Conservation (phyloP, 2,329 filamentous ascomycete species). For the Trichoderma atrobrunneum region DNA sequence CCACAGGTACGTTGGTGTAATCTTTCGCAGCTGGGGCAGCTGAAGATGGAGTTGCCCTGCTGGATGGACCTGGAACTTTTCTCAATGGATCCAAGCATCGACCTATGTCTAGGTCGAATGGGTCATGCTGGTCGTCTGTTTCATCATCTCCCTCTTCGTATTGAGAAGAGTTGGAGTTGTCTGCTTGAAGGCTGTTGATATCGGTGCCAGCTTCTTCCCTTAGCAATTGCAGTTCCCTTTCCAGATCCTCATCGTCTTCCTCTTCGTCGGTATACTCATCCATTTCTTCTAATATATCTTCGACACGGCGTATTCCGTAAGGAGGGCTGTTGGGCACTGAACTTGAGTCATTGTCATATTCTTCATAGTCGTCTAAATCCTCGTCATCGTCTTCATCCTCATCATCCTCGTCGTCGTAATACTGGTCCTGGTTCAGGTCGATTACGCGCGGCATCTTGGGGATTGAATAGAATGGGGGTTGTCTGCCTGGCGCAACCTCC, state of each 20-base stretch:
- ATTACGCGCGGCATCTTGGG: slow-evolving; percentile 4
- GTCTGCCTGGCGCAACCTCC: too few relatives aligned
- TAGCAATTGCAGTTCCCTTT: not conserved
- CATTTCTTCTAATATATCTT: not conserved
- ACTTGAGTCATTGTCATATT: not conserved
- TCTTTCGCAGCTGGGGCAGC: not conserved
- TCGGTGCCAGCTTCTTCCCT: not conserved
- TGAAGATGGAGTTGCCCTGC: not conserved
- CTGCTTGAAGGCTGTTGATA: not conserved
- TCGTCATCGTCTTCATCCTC: slow-evolving; percentile 22
- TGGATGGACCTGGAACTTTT: not conserved
- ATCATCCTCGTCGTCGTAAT: slow-evolving; percentile 26
- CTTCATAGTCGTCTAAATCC: slow-evolving; percentile 10
- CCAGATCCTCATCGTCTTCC: slow-evolving; percentile 12
- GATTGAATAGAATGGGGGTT: too few relatives aligned
- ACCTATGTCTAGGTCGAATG: slow-evolving; percentile 24
- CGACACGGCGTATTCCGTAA: not conserved
- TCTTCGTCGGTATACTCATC: not conserved
- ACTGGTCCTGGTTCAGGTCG: slow-evolving; percentile 25
- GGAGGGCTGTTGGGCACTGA: not conserved
- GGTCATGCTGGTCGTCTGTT: slow-evolving; percentile 22
- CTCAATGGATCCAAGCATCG: not conserved
- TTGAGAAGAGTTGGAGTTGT: not conserved
- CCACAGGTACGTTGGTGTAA: slow-evolving; percentile 22
- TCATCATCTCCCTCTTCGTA: slow-evolving; percentile 23